Base-by-base conservation (phyloP, 352 stramenopile species). In the Thalassiosira hispida region DNA sequence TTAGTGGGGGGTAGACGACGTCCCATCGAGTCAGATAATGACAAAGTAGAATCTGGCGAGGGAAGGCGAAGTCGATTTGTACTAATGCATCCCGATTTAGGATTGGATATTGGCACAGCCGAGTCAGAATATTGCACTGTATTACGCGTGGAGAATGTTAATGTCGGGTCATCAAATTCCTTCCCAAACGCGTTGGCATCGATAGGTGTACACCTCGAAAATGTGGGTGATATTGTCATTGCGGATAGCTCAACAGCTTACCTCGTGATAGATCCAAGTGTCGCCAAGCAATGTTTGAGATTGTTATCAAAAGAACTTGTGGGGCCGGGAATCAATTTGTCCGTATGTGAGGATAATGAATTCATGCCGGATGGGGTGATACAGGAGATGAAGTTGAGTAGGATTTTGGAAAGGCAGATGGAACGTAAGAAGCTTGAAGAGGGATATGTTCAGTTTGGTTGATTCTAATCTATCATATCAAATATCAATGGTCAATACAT, bases 331-430 rank as follows among this genome's bases (percentile, higher is more conserved):
- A 77, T 83, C 18, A 65, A 14, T 42, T 38, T 77, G n/a, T 57
- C 49, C 35, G 31, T 74, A 2, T 51, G 69, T 16, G 74, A 83
- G 29, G 33, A 57, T 47, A 52, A 77, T 69, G 74, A 77, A 63
- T 83, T 77, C 42, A 77, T 83, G 74, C 74, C 74, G 12, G 7
- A 68, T 52, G 74, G 74, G 16, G 63, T 64, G 27, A 73, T 77
- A 12, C 65, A 77, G 27, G 74, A 83, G 40, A 83, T 83, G 74
- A 83, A 77, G 60, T 67, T 83, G 29, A 83, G 61, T 52, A 49
- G 63, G 33, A 55, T 77, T 52, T 62, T 83, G n/a, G 74, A 77
- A 23, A 23, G 74, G 25, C 63, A 73, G 25, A 67, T 83, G 62
- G 60, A 69, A 35, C 31, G 74, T 14, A 83, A 83, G 53, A 74